Base-by-base conservation (phyloP, 768 basidiomycete genomes). In the Coprinellus aureogranulatus region DNA sequence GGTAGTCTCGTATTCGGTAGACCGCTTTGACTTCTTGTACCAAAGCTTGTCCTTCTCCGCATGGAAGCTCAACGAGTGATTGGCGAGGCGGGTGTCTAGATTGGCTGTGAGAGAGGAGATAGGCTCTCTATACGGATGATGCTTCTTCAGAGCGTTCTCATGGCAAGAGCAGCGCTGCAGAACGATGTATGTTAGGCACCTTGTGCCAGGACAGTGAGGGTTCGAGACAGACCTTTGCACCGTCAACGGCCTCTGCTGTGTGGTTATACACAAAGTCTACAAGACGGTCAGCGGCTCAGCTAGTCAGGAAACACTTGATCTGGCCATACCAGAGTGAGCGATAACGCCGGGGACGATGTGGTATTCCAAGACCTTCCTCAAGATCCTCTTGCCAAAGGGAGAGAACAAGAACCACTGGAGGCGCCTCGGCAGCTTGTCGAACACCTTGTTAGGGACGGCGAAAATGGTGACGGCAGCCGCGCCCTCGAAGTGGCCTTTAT, bases 371-470 rank as follows among this genome's bases (percentile, higher is more conserved):
- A 88, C 57, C 68, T 85, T 86, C 60, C 72, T 77, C 52, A 88
- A 59, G 11, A 70, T 79, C 20, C 62, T 67, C 30, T 74, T 70
- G 6, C 86, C 86, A 54, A 83, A 81, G 1, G 84, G 82, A 3
- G 85, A 86, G 69, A 87, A 86, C 51, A 87, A 71, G 76, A 77
- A 87, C 26, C 77, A 61, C 57, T 72, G 73, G 23, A 87, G 75
- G 51, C 76, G 78, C n/a, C 57, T 63, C 0, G 86, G 86, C 16
- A 87, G 74, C 16, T 62, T 65, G 26, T 73, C 59, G 61, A 80
- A 84, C 46, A 77, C 78, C 59, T 66, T 71, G 64, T 80, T 88
- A 59, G 70, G 81, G 44, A 75, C 87, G 12, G 74, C 86, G 71
- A 77, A 89, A 64, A 74, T 76, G 6, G 74, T 87, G 61, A 72